phyloP scores from a whole-genome alignment of 768 basidiomycete genomes.

The Clitopilus passeckerianus region DNA sequence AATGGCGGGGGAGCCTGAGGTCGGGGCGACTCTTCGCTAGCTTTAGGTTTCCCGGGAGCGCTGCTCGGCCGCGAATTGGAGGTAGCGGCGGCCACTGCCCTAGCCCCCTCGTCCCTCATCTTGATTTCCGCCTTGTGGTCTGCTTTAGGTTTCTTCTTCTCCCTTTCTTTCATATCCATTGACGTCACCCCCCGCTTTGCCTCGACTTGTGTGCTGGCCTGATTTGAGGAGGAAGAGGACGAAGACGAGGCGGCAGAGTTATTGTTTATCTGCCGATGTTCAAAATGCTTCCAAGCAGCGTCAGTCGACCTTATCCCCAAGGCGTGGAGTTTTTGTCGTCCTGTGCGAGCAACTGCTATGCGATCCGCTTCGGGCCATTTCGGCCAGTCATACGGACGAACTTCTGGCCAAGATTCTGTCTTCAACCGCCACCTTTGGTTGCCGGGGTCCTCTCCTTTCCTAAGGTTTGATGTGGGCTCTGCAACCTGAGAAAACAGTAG shows the following conservation, averaged over 20 bases:
- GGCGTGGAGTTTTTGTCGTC: slow-evolving; percentile 39
- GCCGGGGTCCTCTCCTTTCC: slow-evolving; percentile 29
- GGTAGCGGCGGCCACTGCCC: slow-evolving; percentile 9
- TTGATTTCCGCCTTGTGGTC: slow-evolving; percentile 34
- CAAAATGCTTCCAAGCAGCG: slow-evolving; percentile 56
- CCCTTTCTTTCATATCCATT: slow-evolving; percentile 41
- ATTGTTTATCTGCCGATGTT: slow-evolving; percentile 17
- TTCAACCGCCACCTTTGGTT: slow-evolving; percentile 49
- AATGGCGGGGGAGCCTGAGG: background rate
- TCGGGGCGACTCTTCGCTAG: background rate
- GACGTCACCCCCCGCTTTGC: slow-evolving; percentile 44
- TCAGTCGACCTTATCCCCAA: slow-evolving; percentile 58
- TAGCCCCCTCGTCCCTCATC: slow-evolving; percentile 45
- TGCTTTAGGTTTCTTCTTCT: slow-evolving; percentile 34
- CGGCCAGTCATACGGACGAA: slow-evolving; percentile 63
- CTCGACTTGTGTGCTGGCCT: slow-evolving; percentile 11
- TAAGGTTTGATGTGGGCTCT: slow-evolving; percentile 31
- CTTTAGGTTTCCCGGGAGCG: slow-evolving; percentile 7
- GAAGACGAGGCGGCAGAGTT: slow-evolving; percentile 7
- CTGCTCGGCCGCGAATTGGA: slow-evolving; percentile 1
- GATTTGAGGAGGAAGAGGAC: slow-evolving; percentile 9
- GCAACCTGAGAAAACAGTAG: slow-evolving; percentile 36
- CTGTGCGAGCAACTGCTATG: slow-evolving; percentile 44
- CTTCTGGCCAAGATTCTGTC: slow-evolving; percentile 56
- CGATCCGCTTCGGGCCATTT: slow-evolving; percentile 44